Percentiles rank a stretch among this genome's conserved stretches.
These are phyloP conservation scores for Halophytophthora polymorphica DNA, from an alignment of 352 stramenopile species.

Conservation along the genomic window DNA sequence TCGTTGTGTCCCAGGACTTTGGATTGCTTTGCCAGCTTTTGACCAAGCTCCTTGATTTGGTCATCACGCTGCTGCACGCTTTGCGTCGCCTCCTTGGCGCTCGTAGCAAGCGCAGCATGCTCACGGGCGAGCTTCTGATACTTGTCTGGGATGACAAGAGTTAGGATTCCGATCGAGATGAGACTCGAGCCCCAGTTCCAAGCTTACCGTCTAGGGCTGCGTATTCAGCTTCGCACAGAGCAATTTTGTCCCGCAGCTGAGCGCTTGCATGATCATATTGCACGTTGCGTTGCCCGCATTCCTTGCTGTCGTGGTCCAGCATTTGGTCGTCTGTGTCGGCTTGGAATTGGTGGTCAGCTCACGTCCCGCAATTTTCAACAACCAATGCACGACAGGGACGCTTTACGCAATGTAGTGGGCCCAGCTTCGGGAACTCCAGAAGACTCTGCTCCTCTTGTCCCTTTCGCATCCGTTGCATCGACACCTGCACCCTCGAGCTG, in stretches of 20 bases:
- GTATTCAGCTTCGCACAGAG: conserved; percentile 15
- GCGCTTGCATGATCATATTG: conserved; percentile 4
- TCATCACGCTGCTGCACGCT: conserved; percentile 25
- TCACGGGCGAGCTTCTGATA: conserved; percentile 23
- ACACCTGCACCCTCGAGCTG: conserved; percentile 21
- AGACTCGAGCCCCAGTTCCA: background rate
- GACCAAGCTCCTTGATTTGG: conserved; percentile 36
- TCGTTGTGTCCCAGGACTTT: conserved; percentile 7
- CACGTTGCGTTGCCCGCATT: conserved; percentile 1
- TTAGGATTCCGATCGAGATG: background rate
- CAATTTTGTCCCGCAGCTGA: conserved; percentile 14
- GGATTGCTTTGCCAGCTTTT: conserved; percentile 21
- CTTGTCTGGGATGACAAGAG: conserved; percentile 20
- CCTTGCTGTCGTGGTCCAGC: background rate
- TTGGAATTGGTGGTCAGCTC: too few species aligned
- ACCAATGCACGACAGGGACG: too few species aligned
- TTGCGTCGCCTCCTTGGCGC: conserved; percentile 10
- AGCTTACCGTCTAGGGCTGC: conserved; percentile 19
- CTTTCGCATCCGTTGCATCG: conserved; percentile 1
- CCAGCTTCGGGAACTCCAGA: background rate
- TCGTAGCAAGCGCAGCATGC: conserved; percentile 7
- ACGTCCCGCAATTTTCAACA: too few species aligned
- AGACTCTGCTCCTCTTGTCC: background rate
- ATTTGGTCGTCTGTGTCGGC: background rate
- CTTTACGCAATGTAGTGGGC: background rate